Evolutionary conservation across 768 basidiomycete species (phyloP), one percentile per base, ranked within the genome.

Genomic region (Boletus subcaerulescens): DNA sequence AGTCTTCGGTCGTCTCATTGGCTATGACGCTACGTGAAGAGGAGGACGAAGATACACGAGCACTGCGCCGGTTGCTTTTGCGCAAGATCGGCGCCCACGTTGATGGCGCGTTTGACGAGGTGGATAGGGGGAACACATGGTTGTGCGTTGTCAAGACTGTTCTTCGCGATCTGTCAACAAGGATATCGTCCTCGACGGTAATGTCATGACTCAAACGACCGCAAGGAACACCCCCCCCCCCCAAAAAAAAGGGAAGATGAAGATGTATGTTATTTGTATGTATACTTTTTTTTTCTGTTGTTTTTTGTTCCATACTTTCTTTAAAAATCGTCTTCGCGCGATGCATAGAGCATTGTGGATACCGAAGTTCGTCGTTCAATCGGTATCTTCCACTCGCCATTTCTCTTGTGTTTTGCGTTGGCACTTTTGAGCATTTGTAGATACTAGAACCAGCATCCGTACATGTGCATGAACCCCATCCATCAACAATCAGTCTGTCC

Each of bases 61-160:
- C 77, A 26, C 73, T 88, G 35, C 84, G 86, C 14, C 76, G 85
- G 17, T 67, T 91, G n/a, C 62, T 89, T 20, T 68, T 83, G 39
- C 79, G 84, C 44, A 89, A 88, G 71, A 79, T 90, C 50, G 81
- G 85, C 38, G 78, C 81, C 54, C 72, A 79, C 44, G 59, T 80
- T 49, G 73, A 74, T 15, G 81, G 80, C 7, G 82, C 83, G 3
- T 78, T 80, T 60, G 84, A 84, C 41, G 84, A 88, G 62, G 74
- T 88, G 41, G 85, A 89, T 55, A 80, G 77, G 58, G 77, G 77
- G 33, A 74, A 73, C 20, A 71, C 69, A 1, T 89, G 87, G 86
- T 68, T 88, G 18, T 75, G 77, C 45, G 80, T 88, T 48, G 80
- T 89, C 55, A 84, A 81, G 59, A 85, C 83, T 47, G 83, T 82